Evolutionary conservation across 805 yeast genomes (phyloP), one percentile per base, ranked within the genome.

Genomic region (Middelhovenomyces tepae): DNA sequence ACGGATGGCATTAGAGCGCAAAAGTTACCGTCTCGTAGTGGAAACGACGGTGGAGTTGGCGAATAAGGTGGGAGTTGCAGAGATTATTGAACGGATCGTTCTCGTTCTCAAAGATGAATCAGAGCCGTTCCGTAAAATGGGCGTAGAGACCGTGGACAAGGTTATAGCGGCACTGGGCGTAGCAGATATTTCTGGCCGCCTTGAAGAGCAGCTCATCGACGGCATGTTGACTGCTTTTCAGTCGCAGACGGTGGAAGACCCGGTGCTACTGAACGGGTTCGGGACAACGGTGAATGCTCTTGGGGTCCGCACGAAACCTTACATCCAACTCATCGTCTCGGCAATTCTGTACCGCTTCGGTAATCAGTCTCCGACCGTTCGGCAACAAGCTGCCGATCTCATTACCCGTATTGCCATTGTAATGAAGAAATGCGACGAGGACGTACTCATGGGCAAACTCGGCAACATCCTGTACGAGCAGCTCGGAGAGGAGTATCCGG

Each of bases 401-500:
- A 70, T 87, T 16, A 60, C 76, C 1, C 63, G 69, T 15, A 59
- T 85, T 15, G 78, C 87, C 0, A 76, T 80, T 0, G 78, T 73
- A 2, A 64, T 89, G 29, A 71, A 71, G 43, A 51, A 61, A 8
- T 81, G 94, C 51, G 71, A 67, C 6, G 80, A 82, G 47, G 69
- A 67, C 22, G 75, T 68, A 8, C 57, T 82, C 34, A 51, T 89
- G 40, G 67, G 67, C 36, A 80, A 80, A 46, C 60, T 89, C 34
- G 76, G 86, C 4, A 69, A 81, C 15, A 77, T 87, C 10, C 60
- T 91, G 21, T 85, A 80, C 53, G 99, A 91, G 54, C 80, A 91
- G 9, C 64, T 91, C 7, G 98, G 98, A 13, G 99, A 91, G 51
- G 89, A 80, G 4, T 85, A 76, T 44, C 98, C 98, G 0, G 95